Evolutionary conservation across 2,329 filamentous ascomycete genomes (phyloP).

Genomic region (Pseudopithomyces chartarum): DNA sequence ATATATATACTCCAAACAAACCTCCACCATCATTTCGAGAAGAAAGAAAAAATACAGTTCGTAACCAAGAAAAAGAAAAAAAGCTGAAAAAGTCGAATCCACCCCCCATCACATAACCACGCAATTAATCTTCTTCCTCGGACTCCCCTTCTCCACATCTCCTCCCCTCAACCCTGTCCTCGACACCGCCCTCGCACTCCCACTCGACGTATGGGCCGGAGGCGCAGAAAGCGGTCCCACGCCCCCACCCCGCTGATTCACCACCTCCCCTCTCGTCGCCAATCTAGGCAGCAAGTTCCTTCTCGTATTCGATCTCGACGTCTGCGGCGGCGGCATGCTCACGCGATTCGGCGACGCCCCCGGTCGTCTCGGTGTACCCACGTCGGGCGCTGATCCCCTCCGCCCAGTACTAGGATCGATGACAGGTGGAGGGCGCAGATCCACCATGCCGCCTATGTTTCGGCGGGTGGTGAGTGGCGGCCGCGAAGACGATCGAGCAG

Average conservation of each 20-base stretch:
- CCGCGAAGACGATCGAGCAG: conserved; percentile 7
- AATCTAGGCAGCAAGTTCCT: conserved; percentile 12
- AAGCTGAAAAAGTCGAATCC: background rate
- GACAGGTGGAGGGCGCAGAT: conserved; percentile 28
- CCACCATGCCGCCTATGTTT: conserved; percentile 23
- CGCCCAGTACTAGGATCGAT: conserved; percentile 19
- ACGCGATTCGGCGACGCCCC: conserved; percentile 11
- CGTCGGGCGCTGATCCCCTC: conserved; percentile 31
- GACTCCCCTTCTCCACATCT: conserved; percentile 7
- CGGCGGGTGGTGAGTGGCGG: conserved; percentile 19
- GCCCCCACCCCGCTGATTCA: background rate
- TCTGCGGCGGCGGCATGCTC: conserved; percentile 12
- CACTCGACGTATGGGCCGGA: no score
- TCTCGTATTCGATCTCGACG: background rate
- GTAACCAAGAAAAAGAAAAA: background rate
- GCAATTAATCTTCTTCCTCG: conserved; percentile 13
- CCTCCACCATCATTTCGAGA: no score
- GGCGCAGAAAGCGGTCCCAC: conserved; percentile 13
- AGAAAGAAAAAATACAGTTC: no score
- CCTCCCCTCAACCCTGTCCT: background rate
- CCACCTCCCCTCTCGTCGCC: background rate
- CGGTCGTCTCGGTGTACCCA: conserved; percentile 18
- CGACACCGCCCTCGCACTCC: background rate
- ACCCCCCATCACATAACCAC: conserved; percentile 15
- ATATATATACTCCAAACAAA: background rate